Conservation (phyloP, 306 rosid species). For the Aeschynomene evenia region DNA sequence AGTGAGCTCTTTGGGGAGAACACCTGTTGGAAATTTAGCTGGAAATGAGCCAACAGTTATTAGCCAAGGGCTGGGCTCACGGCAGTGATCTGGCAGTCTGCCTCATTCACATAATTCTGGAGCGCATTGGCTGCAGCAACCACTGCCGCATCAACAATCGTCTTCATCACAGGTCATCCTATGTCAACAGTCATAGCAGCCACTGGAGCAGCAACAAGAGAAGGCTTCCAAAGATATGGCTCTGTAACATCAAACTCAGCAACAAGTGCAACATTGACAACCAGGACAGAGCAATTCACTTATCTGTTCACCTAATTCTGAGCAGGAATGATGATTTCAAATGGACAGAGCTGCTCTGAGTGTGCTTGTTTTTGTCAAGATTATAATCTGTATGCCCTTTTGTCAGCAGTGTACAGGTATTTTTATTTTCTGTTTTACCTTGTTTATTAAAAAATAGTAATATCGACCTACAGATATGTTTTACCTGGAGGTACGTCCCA, state of each 20-base stretch:
- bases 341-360: constrained; percentile 49
- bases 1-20: constrained; percentile 49
- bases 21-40: constrained; percentile 53
- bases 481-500: neutral
- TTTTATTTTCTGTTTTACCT: constrained; percentile 14
- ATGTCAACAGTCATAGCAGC: constrained; percentile 59
- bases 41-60: constrained; percentile 56
- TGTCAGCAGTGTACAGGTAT: constrained; percentile 89
- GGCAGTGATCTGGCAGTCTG: constrained; percentile 56
- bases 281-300: constrained; percentile 65
- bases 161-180: constrained; percentile 47
- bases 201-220: constrained; percentile 45
- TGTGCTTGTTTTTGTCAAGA: constrained; percentile 45
- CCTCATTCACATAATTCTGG: constrained; percentile 66
- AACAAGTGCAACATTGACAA: constrained; percentile 60
- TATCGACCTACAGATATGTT: neutral
- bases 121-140: constrained; percentile 56
- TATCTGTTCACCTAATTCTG: constrained; percentile 59
- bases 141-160: constrained; percentile 49
- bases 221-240: constrained; percentile 54
- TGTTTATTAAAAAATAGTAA: constrained; percentile 16
- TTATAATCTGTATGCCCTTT: constrained; percentile 63
- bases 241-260: constrained; percentile 63
- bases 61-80: constrained; percentile 64
- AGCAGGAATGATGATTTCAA: constrained; percentile 61